Conservation (phyloP, 139 green algal genomes). For the Asterochloris sp. region DNA sequence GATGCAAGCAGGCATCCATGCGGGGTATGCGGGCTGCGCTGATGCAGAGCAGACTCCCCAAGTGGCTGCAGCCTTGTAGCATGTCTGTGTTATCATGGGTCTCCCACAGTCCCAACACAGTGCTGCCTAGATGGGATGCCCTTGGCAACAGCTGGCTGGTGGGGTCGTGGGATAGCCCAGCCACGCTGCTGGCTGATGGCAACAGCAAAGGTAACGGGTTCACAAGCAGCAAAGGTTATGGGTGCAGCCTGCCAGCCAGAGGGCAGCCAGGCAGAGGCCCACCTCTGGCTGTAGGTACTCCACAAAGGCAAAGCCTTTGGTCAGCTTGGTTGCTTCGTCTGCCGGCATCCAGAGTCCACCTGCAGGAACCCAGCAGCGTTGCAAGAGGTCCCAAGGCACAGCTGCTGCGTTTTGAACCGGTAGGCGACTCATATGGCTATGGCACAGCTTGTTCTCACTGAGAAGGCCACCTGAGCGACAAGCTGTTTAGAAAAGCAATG, state of each 20-base stretch:
- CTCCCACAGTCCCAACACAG: constrained; percentile 4
- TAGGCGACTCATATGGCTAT: too few relatives aligned
- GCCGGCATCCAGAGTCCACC: constrained; percentile 87
- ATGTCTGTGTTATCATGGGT: too few relatives aligned
- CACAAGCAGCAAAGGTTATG: too few relatives aligned
- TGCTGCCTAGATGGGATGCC: not conserved
- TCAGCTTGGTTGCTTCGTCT: constrained; percentile 64
- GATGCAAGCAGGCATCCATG: not conserved
- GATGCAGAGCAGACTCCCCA: constrained; percentile 1
- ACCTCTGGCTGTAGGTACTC: constrained; percentile 80
- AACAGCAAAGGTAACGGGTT: not conserved
- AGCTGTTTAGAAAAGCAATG: too few relatives aligned
- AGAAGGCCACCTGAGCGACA: too few relatives aligned
- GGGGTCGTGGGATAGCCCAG: not conserved
- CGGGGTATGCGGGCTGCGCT: not conserved
- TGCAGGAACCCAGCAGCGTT: constrained; percentile 16
- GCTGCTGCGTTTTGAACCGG: too few relatives aligned
- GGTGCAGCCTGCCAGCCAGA: too few relatives aligned
- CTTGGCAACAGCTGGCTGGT: not conserved
- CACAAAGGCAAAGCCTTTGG: constrained; percentile 93
- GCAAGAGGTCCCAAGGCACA: too few relatives aligned
- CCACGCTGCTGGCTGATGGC: not conserved
- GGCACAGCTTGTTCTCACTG: too few relatives aligned
- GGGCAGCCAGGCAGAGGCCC: not conserved
- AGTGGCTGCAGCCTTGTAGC: too few relatives aligned